Conservation (phyloP, 176 grass and related monocot genomes). For the Carex parvula region DNA sequence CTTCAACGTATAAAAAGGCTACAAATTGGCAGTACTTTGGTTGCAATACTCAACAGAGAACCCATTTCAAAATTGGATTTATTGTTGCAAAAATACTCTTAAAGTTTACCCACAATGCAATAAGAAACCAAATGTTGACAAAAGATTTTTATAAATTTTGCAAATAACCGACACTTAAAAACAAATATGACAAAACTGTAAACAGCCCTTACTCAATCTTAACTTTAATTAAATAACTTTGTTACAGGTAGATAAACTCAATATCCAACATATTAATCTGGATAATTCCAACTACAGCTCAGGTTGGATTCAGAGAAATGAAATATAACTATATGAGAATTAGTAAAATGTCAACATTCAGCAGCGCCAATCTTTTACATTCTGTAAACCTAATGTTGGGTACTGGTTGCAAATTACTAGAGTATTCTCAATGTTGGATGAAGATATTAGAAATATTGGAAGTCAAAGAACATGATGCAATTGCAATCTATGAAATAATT, state of each 20-base stretch:
- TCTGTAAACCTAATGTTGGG: neutral
- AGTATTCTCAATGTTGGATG: neutral
- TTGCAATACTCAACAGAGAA: neutral
- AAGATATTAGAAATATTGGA: neutral
- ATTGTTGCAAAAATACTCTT: neutral
- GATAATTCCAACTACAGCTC: neutral
- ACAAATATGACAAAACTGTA: neutral
- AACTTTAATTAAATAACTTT: neutral
- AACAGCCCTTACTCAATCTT: neutral
- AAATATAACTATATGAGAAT: neutral
- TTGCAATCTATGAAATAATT: neutral
- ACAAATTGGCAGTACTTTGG: neutral
- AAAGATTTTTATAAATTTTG: neutral
- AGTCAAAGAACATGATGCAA: neutral
- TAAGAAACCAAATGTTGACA: neutral
- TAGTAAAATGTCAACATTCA: neutral
- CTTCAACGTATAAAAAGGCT: neutral
- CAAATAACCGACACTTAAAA: neutral
- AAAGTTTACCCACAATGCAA: neutral
- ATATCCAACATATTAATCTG: neutral
- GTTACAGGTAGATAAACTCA: neutral
- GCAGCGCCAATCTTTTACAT: neutral
- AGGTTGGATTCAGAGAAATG: neutral
- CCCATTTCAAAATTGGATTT: neutral
- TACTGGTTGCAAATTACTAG: neutral